Evolutionary conservation across 768 basidiomycete species (phyloP).

Genomic region (Pulveroboletus sp.): DNA sequence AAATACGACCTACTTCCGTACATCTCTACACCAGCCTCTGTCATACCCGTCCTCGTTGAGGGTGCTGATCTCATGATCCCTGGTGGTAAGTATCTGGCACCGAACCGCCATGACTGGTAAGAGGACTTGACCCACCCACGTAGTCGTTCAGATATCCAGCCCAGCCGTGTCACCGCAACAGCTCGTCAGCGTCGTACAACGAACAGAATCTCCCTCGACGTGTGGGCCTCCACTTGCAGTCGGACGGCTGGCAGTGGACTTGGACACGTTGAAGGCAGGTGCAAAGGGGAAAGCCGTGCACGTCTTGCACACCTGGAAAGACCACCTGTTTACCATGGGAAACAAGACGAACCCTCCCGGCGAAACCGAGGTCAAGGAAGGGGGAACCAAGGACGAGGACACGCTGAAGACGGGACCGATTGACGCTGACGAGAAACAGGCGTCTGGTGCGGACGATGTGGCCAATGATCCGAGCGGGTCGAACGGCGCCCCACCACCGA

Average conservation of each 20-base stretch:
- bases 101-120: not conserved
- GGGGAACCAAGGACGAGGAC: constrained; percentile 7
- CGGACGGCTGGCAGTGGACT: constrained; percentile 63
- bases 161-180: constrained; percentile 40
- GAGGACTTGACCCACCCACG: not conserved
- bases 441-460: constrained; percentile 9
- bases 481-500: constrained; percentile 20
- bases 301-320: constrained; percentile 74
- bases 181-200: constrained; percentile 63
- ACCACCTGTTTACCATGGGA: constrained; percentile 72
- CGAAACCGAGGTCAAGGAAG: constrained; percentile 26
- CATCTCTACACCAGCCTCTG: constrained; percentile 67
- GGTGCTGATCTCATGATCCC: constrained; percentile 92
- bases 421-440: constrained; percentile 2
- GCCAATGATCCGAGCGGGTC: constrained; percentile 17
- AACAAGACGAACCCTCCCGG: constrained; percentile 57
- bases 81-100: constrained; percentile 54
- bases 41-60: constrained; percentile 66
- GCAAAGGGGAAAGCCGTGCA: constrained; percentile 78
- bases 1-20: constrained; percentile 63
- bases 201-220: constrained; percentile 31
- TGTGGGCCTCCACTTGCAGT: constrained; percentile 63
- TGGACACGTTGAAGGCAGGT: constrained; percentile 44
- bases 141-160: constrained; percentile 58
- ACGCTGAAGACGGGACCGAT: constrained; percentile 9